Evolutionary conservation across 1,284 basidiomycete genomes (phyloP).

Genomic region (Schizophyllum amplum): DNA sequence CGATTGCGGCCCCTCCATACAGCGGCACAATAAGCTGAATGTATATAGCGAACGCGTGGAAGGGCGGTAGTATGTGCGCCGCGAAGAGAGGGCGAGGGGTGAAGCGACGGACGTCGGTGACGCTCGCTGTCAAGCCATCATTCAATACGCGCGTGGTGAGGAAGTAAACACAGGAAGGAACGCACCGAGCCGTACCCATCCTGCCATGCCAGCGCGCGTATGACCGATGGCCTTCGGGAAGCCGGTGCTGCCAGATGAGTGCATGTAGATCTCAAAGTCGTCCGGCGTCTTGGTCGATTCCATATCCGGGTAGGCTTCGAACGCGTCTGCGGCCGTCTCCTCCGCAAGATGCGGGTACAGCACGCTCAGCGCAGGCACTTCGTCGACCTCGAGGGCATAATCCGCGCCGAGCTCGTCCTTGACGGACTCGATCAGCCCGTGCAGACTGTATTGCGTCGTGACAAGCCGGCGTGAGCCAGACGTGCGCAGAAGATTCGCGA

Average conservation of each 20-base stretch:
- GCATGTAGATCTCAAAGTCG: slow-evolving; percentile 14
- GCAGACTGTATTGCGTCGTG: slow-evolving; percentile 15
- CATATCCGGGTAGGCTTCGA: slow-evolving; percentile 15
- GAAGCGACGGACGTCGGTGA: background rate
- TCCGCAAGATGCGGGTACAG: slow-evolving; percentile 22
- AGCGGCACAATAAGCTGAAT: slow-evolving; percentile 4
- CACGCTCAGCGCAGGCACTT: slow-evolving; percentile 17
- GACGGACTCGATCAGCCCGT: slow-evolving; percentile 10
- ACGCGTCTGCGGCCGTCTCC: slow-evolving; percentile 16
- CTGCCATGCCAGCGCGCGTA: slow-evolving; percentile 10
- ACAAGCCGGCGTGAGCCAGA: slow-evolving; percentile 19
- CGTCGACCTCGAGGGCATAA: background rate
- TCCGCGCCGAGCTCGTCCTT: background rate
- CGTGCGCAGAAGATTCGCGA: slow-evolving; percentile 1
- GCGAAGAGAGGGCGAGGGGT: slow-evolving; percentile 5
- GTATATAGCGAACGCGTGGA: slow-evolving; percentile 3
- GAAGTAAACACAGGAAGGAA: background rate
- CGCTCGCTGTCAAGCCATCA: no score
- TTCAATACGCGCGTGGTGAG: background rate
- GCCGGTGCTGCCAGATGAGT: slow-evolving; percentile 22
- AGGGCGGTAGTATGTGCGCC: slow-evolving; percentile 5
- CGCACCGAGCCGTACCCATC: background rate
- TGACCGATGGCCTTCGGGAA: slow-evolving; percentile 17
- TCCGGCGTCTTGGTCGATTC: background rate
- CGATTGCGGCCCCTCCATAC: background rate